Conservation (phyloP, 257 asterid species). For the Primulina huaijiensis region DNA sequence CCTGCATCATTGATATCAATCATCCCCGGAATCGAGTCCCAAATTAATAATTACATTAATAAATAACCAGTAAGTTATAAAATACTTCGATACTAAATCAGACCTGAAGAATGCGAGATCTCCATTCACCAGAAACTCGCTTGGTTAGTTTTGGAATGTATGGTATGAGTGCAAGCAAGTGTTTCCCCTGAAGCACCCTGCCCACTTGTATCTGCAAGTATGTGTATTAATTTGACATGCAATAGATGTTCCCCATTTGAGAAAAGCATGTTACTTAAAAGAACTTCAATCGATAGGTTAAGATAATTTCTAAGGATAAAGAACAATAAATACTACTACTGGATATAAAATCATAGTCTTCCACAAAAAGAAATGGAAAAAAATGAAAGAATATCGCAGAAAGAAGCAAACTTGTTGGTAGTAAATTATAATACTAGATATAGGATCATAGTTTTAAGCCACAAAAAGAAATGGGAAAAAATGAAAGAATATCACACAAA, state of each 20-base stretch:
- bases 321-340: neutral
- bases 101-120: slow-evolving; percentile 75
- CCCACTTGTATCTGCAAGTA: slow-evolving; percentile 58
- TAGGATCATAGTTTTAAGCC: neutral
- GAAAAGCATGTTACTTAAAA: slow-evolving; percentile 13
- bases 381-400: neutral
- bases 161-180: slow-evolving; percentile 62
- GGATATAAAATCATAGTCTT: neutral
- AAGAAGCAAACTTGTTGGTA: slow-evolving; percentile 13
- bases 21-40: neutral
- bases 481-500: neutral
- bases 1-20: slow-evolving; percentile 40
- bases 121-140: slow-evolving; percentile 61
- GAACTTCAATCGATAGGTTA: neutral
- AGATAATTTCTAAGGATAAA: neutral
- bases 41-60: neutral
- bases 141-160: slow-evolving; percentile 62
- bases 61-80: slow-evolving; percentile 10
- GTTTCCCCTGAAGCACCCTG: slow-evolving; percentile 52
- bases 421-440: slow-evolving; percentile 8
- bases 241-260: slow-evolving; percentile 13
- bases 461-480: neutral
- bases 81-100: slow-evolving; percentile 18
- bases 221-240: slow-evolving; percentile 1
- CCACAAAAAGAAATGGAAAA: slow-evolving; percentile 1